Evolutionary conservation across 2,329 filamentous ascomycete genomes (phyloP), one percentile per base, ranked within the genome.

Genomic region (Colletotrichum sansevieriae): DNA sequence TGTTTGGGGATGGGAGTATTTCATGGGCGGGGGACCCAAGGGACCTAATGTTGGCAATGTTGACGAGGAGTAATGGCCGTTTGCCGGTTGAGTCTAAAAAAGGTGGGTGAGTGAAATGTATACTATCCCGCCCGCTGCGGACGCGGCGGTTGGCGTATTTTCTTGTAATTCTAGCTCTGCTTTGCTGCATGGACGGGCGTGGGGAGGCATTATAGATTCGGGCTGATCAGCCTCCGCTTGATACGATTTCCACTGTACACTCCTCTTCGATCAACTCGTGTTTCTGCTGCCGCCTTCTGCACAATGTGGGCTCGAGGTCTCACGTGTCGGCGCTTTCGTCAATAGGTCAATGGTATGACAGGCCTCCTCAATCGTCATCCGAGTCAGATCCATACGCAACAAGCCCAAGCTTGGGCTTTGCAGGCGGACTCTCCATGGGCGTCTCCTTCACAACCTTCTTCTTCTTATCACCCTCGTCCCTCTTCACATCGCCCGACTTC

Each of bases 301-400:
- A 39, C 15, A 13, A 1, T 39, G 4, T 3, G 13, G 11, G 1
- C 35, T 39, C 2, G 35, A 39, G 1, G 2, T 10, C 12, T 46
- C 7, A 22, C 15, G 6, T 13, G 3, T 43, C 18, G 13, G 20
- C 37, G 25, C 2, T 25, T 25, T 25, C 25, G 2, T 25, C 25
- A 25, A 25, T 29, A 29, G 29, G 6, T 29, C 29, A 29, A 29
- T 2, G 6, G 4, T 29, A 29, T 29, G 18, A 18, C 7, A 29
- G 29, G 8, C 8, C 13, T 29, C 4, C 13, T 65, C 55, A 70
- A 7, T 71, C 69, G 22, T 85, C 83, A 49, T 85, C 84, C 18
- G 83, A 81, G 52, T 88, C 87, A 1, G 87, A 90, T 5, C 83
- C 87, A 71, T 90, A 90, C 65, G 81, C 83, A 12, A 89, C 87